Percentiles rank a stretch among this genome's conserved stretches.
Evolutionary conservation across 2,329 filamentous ascomycete species (phyloP).

Genomic region (Exserohilum rostratum): DNA sequence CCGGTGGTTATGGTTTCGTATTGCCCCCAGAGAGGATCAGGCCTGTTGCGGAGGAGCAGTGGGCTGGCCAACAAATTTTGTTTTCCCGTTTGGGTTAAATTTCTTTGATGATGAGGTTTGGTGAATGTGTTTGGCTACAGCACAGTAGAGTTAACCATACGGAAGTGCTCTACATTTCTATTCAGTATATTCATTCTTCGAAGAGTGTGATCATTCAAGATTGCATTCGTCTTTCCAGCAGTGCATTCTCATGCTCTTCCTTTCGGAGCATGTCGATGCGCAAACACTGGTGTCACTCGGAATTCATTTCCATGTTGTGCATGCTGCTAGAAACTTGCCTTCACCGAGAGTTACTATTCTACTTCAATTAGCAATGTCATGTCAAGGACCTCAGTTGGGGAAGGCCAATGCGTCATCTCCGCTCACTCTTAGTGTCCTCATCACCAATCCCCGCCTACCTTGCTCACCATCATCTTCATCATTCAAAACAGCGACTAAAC

Average conservation of each 20-base stretch:
- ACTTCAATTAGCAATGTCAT: neutral
- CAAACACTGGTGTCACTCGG: too few species aligned
- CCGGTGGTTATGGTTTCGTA: constrained; percentile 56
- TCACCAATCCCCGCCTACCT: neutral
- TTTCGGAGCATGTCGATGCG: too few species aligned
- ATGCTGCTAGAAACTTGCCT: neutral
- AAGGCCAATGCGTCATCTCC: constrained; percentile 14
- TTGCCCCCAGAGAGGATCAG: constrained; percentile 56
- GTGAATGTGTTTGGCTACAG: constrained; percentile 1
- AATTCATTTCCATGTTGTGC: neutral
- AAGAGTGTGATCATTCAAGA: too few species aligned
- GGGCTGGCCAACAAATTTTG: constrained; percentile 46
- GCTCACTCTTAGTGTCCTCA: constrained; percentile 2
- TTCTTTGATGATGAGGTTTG: constrained; percentile 38
- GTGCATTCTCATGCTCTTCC: too few species aligned
- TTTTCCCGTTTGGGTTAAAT: constrained; percentile 31
- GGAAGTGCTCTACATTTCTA: neutral
- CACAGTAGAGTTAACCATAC: neutral
- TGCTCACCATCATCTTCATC: neutral
- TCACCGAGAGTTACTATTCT: neutral
- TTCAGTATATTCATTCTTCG: too few species aligned
- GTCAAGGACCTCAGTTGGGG: neutral
- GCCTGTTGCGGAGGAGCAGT: constrained; percentile 54
- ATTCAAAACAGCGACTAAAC: neutral
- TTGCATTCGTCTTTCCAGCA: too few species aligned